phyloP scores from a whole-genome alignment of 2,329 filamentous ascomycete genomes.

The Pseudogymnoascus destructans region DNA sequence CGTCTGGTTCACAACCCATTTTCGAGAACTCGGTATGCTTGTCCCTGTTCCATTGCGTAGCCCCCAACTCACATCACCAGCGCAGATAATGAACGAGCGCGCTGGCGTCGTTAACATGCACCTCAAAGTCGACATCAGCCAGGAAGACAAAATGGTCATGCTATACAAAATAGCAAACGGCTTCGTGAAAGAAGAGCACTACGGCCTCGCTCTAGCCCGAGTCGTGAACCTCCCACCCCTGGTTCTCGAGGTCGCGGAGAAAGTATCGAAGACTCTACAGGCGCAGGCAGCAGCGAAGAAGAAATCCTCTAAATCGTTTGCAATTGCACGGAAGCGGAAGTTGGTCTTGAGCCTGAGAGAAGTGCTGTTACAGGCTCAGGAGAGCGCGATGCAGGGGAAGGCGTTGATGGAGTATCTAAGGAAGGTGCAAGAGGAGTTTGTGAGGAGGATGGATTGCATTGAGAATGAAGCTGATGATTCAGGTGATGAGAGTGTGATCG shows the following conservation, averaged over 20 bases:
- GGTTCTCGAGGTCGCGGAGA: constrained; percentile 55
- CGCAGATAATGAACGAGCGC: constrained; percentile 59
- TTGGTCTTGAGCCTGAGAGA: constrained; percentile 62
- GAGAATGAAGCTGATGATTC: constrained; percentile 28
- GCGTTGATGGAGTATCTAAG: constrained; percentile 50
- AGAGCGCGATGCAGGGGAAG: constrained; percentile 51
- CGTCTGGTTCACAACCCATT: constrained; percentile 93
- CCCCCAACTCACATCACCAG: constrained; percentile 26
- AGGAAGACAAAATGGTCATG: constrained; percentile 60
- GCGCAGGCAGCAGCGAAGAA: constrained; percentile 43
- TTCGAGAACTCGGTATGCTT: constrained; percentile 53
- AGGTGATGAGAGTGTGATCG: background rate
- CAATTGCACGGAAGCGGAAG: constrained; percentile 52
- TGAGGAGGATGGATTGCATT: constrained; percentile 52
- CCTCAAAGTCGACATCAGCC: constrained; percentile 54
- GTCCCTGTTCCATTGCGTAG: background rate
- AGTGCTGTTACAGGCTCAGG: constrained; percentile 53
- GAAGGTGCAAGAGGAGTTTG: constrained; percentile 62
- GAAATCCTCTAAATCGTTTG: constrained; percentile 43
- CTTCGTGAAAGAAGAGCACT: constrained; percentile 55
- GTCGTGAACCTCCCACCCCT: constrained; percentile 57
- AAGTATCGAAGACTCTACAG: constrained; percentile 50
- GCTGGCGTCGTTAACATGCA: constrained; percentile 75
- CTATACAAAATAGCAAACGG: constrained; percentile 72
- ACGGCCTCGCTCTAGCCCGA: constrained; percentile 71